Evolutionary conservation across 768 basidiomycete species (phyloP), one percentile per base, ranked within the genome.

Genomic region (Gloeophyllum trabeum): DNA sequence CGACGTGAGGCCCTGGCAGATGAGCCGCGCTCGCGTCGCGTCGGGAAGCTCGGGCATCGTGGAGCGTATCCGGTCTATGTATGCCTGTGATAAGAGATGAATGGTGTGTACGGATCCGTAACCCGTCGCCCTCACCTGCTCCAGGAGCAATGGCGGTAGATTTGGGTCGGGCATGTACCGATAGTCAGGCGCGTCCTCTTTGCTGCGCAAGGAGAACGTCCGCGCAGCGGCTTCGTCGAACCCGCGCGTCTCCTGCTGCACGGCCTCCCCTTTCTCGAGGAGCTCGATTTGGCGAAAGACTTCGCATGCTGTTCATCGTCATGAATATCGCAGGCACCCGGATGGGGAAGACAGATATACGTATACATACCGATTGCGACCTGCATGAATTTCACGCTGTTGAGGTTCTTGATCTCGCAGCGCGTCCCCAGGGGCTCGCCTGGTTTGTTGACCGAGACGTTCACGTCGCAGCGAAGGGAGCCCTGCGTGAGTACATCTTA

Each of bases 81-180:
- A 81, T 20, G 61, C 61, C 89, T 94, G 52, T n/a, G 35, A 44
- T 16, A 18, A 14, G 1, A 25, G 19, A 46, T 24, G 26, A 18
- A 24, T 43, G n/a, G 5, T 38, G 16, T 25, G 24, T 36, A 35
- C 43, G 2, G 24, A 47, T 39, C n/a, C n/a, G 35, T 13, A 52
- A 39, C 10, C 10, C 10, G 16, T 32, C 10, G 28, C 16, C 47
- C 51, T 52, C 44, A 75, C 79, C 45, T 73, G 56, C 43, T 70
- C 69, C 5, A 86, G 53, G 24, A 75, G 54, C 4, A 97, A 62
- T 0, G 79, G 73, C 1, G 91, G 90, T 1, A 98, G 62, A 57
- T 98, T 97, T 0, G 90, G 81, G 57, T 99, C 96, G 0, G 96
- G 96, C 89, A 99, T 94, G 63, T 97, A 98, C 14, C 87, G 75